phyloP scores from a whole-genome alignment of 495 filamentous ascomycete genomes.

The Poronia punctata region DNA sequence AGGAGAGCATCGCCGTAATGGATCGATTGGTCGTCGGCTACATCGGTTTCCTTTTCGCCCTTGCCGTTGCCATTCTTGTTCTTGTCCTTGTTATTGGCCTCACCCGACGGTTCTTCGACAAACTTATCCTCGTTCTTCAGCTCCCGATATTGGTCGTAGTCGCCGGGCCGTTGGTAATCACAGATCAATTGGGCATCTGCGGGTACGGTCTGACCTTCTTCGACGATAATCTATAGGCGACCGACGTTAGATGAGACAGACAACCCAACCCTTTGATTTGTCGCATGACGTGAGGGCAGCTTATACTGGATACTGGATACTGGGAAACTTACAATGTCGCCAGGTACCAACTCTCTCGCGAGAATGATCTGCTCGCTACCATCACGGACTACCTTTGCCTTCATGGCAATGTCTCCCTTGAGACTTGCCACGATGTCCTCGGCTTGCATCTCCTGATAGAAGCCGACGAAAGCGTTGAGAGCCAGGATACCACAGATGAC shows the following conservation, averaged over 20 bases:
- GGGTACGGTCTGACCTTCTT: slow-evolving; percentile 70
- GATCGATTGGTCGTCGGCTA: slow-evolving; percentile 75
- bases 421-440: slow-evolving; percentile 74
- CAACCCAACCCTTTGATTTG: too few species aligned
- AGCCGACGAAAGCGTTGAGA: slow-evolving; percentile 77
- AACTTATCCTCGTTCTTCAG: slow-evolving; percentile 55
- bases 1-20: slow-evolving; percentile 69
- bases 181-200: slow-evolving; percentile 72
- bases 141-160: slow-evolving; percentile 62
- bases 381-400: slow-evolving; percentile 62
- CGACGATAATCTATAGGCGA: slow-evolving; percentile 48
- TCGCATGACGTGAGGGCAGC: too few species aligned
- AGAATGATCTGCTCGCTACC: slow-evolving; percentile 65
- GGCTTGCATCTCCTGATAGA: slow-evolving; percentile 84
- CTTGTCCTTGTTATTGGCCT: slow-evolving; percentile 8
- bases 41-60: slow-evolving; percentile 52
- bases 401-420: slow-evolving; percentile 82
- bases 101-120: slow-evolving; percentile 33
- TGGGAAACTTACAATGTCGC: slow-evolving; percentile 70
- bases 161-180: slow-evolving; percentile 63
- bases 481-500: slow-evolving; percentile 74
- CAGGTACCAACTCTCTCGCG: slow-evolving; percentile 72
- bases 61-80: slow-evolving; percentile 5
- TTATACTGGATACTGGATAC: too few species aligned
- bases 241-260: not conserved